Evolutionary conservation across 768 basidiomycete species (phyloP).

Genomic region (Auricularia sp.): DNA sequence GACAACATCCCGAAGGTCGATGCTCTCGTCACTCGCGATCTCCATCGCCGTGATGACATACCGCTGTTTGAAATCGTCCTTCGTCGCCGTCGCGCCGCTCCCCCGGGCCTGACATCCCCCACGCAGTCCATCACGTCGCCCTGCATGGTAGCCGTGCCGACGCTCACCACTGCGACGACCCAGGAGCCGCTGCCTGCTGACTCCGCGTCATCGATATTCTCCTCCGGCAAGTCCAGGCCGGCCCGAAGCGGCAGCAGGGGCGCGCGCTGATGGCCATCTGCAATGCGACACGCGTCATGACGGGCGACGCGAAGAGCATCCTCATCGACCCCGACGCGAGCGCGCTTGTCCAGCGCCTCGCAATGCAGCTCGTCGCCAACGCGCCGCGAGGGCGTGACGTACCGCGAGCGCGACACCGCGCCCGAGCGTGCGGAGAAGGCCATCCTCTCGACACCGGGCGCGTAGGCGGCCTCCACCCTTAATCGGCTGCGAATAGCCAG

Average conservation of each 20-base stretch:
- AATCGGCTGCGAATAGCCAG: conserved; percentile 39
- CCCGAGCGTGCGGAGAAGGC: conserved; percentile 31
- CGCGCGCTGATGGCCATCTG: conserved; percentile 63
- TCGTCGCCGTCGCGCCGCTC: conserved; percentile 25
- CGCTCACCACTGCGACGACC: conserved; percentile 6
- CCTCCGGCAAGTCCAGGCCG: no score
- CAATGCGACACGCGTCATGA: conserved; percentile 83
- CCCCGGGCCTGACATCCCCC: neutral
- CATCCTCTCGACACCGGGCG: conserved; percentile 19
- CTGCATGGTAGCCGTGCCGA: conserved; percentile 8
- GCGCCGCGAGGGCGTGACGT: conserved; percentile 52
- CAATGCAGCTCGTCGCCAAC: conserved; percentile 54
- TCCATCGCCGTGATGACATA: conserved; percentile 1
- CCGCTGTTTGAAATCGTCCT: neutral
- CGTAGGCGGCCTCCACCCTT: conserved; percentile 22
- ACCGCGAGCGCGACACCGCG: conserved; percentile 20
- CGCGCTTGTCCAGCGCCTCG: conserved; percentile 49
- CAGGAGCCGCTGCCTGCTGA: no score
- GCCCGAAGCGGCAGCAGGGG: no score
- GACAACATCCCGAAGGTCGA: neutral
- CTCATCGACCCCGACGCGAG: conserved; percentile 57
- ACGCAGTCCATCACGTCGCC: conserved; percentile 4
- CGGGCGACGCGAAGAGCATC: conserved; percentile 62
- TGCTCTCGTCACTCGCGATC: conserved; percentile 3
- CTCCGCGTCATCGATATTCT: no score